Evolutionary conservation across 257 asterid genomes (phyloP).

Genomic region (Rauvolfia tetraphylla): DNA sequence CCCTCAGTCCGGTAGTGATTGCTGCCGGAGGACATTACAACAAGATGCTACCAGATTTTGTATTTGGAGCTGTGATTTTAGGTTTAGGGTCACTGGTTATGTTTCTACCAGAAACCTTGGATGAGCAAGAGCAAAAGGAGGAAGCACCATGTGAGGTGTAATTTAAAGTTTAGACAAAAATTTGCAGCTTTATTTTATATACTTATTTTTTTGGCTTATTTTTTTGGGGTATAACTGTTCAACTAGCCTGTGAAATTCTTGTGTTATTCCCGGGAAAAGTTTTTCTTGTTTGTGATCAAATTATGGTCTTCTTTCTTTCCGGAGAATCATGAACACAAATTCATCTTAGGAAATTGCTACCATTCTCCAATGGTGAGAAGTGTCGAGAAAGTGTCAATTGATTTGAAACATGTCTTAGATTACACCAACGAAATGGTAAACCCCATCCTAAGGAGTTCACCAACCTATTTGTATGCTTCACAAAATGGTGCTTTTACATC

Average conservation of each 20-base stretch:
- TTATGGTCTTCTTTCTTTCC: no score
- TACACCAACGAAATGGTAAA: constrained; percentile 10
- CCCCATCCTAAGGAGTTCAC: neutral
- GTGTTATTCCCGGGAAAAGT: neutral
- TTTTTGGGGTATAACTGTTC: neutral
- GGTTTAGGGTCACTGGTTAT: constrained; percentile 23
- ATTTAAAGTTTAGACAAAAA: neutral
- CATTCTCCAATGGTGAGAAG: neutral
- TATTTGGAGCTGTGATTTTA: constrained; percentile 28
- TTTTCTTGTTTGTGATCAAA: neutral
- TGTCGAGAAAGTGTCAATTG: no score
- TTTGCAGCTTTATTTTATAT: neutral
- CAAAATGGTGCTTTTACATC: constrained; percentile 22
- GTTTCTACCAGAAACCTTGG: constrained; percentile 27
- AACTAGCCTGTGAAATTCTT: neutral
- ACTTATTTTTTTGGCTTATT: no score
- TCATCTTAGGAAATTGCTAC: neutral
- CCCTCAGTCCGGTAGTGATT: constrained; percentile 29
- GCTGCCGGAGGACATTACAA: constrained; percentile 23
- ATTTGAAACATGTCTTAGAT: neutral
- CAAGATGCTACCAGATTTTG: constrained; percentile 18
- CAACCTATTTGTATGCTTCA: constrained; percentile 5
- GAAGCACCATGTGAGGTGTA: neutral
- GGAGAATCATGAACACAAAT: no score
- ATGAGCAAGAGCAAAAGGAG: neutral